phyloP scores from a whole-genome alignment of 2,329 filamentous ascomycete species.

The Talaromyces funiculosus region DNA sequence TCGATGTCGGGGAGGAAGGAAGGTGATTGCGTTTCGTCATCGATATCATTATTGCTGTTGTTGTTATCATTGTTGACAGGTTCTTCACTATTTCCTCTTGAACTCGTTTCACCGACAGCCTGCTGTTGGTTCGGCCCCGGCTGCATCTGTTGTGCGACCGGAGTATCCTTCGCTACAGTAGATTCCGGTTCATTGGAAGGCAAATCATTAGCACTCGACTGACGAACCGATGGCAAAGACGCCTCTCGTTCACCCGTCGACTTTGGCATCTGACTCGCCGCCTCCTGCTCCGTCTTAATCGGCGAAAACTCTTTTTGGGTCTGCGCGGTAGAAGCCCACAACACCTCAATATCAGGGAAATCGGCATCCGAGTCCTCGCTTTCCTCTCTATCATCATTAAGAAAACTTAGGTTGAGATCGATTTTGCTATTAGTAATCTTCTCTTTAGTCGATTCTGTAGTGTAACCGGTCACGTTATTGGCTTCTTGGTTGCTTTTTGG shows the following conservation, averaged over 20 bases:
- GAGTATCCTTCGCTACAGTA: not conserved
- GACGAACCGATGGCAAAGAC: not conserved
- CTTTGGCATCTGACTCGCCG: not conserved
- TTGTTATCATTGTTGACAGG: not conserved
- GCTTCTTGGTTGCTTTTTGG: slow-evolving; percentile 5
- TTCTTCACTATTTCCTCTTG: not conserved
- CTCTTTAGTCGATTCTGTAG: not conserved
- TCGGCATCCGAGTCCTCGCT: not conserved
- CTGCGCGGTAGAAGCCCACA: slow-evolving; percentile 16
- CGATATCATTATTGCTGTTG: not conserved
- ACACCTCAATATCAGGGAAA: slow-evolving; percentile 9
- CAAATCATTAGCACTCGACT: not conserved
- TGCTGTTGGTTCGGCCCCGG: not conserved
- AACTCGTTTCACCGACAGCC: not conserved
- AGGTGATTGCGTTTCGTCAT: not conserved
- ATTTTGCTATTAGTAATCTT: not conserved
- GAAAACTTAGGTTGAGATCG: not conserved
- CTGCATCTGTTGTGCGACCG: not conserved
- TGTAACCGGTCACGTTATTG: not conserved
- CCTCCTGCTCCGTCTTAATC: not conserved
- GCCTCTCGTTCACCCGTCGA: not conserved
- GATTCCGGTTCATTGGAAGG: slow-evolving; percentile 1
- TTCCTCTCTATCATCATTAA: not conserved
- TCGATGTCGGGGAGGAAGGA: not conserved
- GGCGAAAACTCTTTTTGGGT: slow-evolving; percentile 10